phyloP scores from a whole-genome alignment of 1,284 basidiomycete genomes.

The Chalciporus sp. region DNA sequence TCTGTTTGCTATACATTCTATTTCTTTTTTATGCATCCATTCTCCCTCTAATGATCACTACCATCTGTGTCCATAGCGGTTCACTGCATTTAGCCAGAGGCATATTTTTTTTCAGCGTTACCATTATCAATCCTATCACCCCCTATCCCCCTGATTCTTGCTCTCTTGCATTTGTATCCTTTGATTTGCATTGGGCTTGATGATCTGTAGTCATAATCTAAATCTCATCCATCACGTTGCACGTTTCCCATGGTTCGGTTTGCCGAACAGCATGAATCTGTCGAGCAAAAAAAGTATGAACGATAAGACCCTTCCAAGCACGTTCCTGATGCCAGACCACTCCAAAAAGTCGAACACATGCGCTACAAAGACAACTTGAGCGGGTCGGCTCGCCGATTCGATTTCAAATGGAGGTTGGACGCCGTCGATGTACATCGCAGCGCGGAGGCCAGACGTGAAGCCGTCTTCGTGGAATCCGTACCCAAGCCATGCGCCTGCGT shows the following conservation, averaged over 20 bases:
- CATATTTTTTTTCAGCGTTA: constrained; percentile 2
- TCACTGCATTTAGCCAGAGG: neutral
- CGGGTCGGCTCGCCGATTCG: constrained; percentile 23
- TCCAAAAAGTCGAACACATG: constrained; percentile 38
- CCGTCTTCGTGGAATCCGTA: constrained; percentile 87
- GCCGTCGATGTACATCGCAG: constrained; percentile 24
- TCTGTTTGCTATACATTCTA: neutral
- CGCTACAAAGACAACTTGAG: constrained; percentile 20
- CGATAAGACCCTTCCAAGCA: constrained; percentile 14
- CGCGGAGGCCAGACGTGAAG: constrained; percentile 65
- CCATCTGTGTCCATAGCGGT: constrained; percentile 16
- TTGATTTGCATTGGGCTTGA: constrained; percentile 5
- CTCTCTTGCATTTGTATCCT: constrained; percentile 10
- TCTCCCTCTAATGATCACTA: neutral
- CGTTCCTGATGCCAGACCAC: constrained; percentile 23
- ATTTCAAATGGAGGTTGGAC: constrained; percentile 36
- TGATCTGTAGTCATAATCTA: constrained; percentile 12
- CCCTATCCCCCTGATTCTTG: neutral
- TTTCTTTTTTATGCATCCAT: neutral
- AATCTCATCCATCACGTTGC: neutral
- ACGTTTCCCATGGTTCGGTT: neutral
- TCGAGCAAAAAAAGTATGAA: constrained; percentile 13
- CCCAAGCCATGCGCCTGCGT: constrained; percentile 78
- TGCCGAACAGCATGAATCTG: constrained; percentile 1
- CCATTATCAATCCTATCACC: neutral